Base-by-base conservation (phyloP, 495 filamentous ascomycete genomes). In the Xylaria longipes region DNA sequence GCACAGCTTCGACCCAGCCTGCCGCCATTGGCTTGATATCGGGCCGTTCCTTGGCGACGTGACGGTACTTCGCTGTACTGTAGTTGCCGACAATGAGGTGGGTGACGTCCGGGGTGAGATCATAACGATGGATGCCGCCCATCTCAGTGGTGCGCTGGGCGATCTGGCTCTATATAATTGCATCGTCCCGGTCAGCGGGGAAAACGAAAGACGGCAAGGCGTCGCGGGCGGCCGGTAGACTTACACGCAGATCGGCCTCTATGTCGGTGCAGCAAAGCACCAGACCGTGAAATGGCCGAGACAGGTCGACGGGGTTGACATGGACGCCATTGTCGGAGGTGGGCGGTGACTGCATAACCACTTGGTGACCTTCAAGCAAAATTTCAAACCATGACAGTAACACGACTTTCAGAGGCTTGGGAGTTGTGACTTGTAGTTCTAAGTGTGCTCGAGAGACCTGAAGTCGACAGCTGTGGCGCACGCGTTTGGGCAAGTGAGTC, bases 71-170 rank as follows among this genome's bases (percentile, higher is more conserved):
- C 17, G 91, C 88, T 0, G 95, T 98, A 73, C 93, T 87, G 68
- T 91, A 91, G 70, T 92, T 91, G 75, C 94, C 96, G 73, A 97
- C 93, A 73, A 99, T 89, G 37, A 99, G 88, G 83, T 99, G 96
- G 3, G 96, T 99, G 70, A 97, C 94, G 78, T 98, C 94, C 57
- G 92, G 92, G 41, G 96, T 98, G n/a, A 99, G 90, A 80, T 98
- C 94, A 76, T 92, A 90, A 70, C 91, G 91, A 84, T 95, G 92
- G 69, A 86, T 82, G 39, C 95, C 96, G 71, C 96, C 96, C 88
- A 99, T 95, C 74, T 97, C 88, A 75, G 84, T 79, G 14, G 91
- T 93, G 71, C 91, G 88, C 39, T 83, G 79, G 20, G 89, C 89
- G 48, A 98, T 84, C 68, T 90, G 86, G 54, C 89, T 87, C 95